phyloP scores from a whole-genome alignment of 1,284 basidiomycete genomes.

The Ganoderma lingzhi region DNA sequence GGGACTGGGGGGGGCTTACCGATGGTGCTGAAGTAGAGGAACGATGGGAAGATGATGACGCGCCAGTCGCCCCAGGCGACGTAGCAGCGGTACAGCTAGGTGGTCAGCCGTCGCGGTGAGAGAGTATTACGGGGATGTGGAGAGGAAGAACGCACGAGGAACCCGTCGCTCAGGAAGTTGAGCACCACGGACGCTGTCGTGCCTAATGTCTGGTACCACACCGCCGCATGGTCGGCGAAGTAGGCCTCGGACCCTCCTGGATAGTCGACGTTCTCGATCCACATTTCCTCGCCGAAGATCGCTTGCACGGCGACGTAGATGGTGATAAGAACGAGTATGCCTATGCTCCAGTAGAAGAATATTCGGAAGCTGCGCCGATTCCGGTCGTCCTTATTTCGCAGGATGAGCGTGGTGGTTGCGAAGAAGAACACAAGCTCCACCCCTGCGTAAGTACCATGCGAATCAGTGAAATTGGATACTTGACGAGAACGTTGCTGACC shows the following conservation, averaged over 20 bases:
- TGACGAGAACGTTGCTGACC: too few relatives aligned
- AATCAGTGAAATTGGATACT: background rate
- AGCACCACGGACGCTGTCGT: constrained; percentile 18
- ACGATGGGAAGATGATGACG: constrained; percentile 12
- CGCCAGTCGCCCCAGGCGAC: constrained; percentile 17
- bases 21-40: constrained; percentile 17
- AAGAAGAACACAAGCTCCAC: background rate
- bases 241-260: constrained; percentile 28
- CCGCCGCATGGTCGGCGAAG: constrained; percentile 16
- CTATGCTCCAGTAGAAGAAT: constrained; percentile 23
- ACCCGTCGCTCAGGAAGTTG: constrained; percentile 25
- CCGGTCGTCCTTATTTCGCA: background rate
- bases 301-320: constrained; percentile 26
- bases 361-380: background rate
- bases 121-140: too few relatives aligned
- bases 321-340: constrained; percentile 25
- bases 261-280: constrained; percentile 29
- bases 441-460: background rate
- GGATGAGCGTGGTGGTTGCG: background rate
- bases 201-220: constrained; percentile 33
- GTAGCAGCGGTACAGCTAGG: constrained; percentile 25
- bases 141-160: constrained; percentile 22
- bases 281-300: constrained; percentile 31
- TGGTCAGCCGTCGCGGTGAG: too few relatives aligned
- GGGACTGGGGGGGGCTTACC: constrained; percentile 10